Base-by-base conservation (phyloP, 1,284 basidiomycete genomes). In the Ganoderma leucocontextum region DNA sequence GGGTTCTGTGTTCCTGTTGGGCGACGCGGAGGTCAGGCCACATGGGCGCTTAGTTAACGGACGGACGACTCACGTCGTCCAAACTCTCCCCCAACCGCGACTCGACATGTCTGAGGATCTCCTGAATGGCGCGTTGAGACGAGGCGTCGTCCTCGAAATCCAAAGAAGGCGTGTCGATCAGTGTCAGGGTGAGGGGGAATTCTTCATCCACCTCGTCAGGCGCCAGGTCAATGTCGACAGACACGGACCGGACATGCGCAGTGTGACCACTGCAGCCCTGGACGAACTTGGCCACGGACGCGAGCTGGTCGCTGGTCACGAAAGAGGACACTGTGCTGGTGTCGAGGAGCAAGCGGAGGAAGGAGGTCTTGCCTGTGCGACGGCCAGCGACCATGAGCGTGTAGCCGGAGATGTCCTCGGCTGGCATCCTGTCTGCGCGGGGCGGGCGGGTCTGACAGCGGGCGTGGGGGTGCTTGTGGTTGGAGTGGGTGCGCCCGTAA, bases 321-420 rank as follows among this genome's bases (percentile, higher is more conserved):
- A 82, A 79, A 41, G 83, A 80, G 33, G 90, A 85, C 74, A 92
- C 83, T 76, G 85, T 82, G 82, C 86, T 86, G 73, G 92, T 92
- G 82, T 93, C 92, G 78, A 93, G 86, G 73, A 93, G 83, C 72
- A 92, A 90, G 71, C 90, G 87, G 75, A 94, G 88, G 75, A 94
- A 91, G 69, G 91, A 90, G 39, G 93, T 92, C 85, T 95, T 95
- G 80, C 92, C 93, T 81, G 90, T 87, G 79, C 86, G 84, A 78
- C 83, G 81, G 63, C 91, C 92, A 67, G 93, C 93, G 73, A 93
- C 93, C 81, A 94, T 89, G 78, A 93, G 82, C 72, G 89, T 89
- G 82, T 92, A 91, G 55, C 80, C 82, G 73, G 77, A 74, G 71
- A 67, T 59, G 63, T 73, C 70, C 62, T 63, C 66, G 73, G 75